Percentiles rank a stretch among this genome's conserved stretches.
Evolutionary conservation across 2,329 filamentous ascomycete genomes (phyloP).

Genomic region (Uncinocarpus reesii): DNA sequence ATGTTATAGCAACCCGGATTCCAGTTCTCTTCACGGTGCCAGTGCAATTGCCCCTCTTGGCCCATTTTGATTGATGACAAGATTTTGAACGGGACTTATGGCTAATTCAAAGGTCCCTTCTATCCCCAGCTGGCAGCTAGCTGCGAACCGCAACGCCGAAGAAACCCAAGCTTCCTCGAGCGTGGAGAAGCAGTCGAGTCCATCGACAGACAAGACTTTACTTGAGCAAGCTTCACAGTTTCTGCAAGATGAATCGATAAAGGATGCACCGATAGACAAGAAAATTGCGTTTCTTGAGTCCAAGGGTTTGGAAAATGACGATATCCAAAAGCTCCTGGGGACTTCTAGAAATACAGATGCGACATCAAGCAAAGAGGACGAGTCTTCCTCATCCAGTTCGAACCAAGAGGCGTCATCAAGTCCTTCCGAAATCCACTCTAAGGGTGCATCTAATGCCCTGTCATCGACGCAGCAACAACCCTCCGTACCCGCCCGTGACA

Average conservation of each 20-base stretch:
- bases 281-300: slow-evolving; percentile 66
- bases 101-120: slow-evolving; percentile 26
- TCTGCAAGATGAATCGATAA: slow-evolving; percentile 63
- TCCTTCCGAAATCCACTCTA: neutral
- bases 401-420: neutral
- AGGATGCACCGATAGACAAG: slow-evolving; percentile 56
- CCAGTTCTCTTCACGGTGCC: neutral
- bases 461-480: slow-evolving; percentile 11
- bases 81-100: slow-evolving; percentile 21
- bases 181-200: slow-evolving; percentile 10
- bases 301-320: slow-evolving; percentile 59
- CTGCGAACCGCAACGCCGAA: slow-evolving; percentile 26
- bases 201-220: slow-evolving; percentile 21
- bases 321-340: slow-evolving; percentile 58
- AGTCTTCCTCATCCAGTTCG: slow-evolving; percentile 5
- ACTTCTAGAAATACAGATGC: slow-evolving; percentile 28
- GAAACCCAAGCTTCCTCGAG: slow-evolving; percentile 23
- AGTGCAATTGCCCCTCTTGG: neutral
- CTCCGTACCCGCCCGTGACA: slow-evolving; percentile 17
- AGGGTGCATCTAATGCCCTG: neutral
- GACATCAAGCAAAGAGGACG: slow-evolving; percentile 15
- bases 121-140: slow-evolving; percentile 35
- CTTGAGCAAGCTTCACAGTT: slow-evolving; percentile 65
- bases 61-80: neutral
- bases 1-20: neutral